Conservation (phyloP, 129 eudicot genomes). For the Ambrosia artemisiifolia region DNA sequence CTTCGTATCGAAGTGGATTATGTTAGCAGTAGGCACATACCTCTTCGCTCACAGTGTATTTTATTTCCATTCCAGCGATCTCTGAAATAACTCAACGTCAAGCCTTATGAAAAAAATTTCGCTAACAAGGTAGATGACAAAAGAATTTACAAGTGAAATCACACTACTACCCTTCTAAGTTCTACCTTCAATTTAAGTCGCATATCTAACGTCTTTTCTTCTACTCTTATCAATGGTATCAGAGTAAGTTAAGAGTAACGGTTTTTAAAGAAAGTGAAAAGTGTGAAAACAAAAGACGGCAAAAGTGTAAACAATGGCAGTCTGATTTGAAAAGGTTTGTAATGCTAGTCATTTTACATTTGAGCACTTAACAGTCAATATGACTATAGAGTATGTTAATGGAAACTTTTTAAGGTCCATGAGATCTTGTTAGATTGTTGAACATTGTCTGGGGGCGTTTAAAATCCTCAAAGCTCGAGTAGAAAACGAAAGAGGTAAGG, state of each 20-base stretch:
- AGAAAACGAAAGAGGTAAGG: not conserved
- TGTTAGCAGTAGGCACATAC: conserved; percentile 26
- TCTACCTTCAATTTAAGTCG: not conserved
- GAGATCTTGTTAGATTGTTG: no score
- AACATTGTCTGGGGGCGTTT: not conserved
- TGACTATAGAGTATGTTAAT: not conserved
- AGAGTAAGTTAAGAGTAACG: not conserved
- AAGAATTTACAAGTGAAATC: not conserved
- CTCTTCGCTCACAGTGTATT: conserved; percentile 47
- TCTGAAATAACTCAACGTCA: conserved; percentile 28
- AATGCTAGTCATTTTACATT: no score
- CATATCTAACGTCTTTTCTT: not conserved
- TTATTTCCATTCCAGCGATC: conserved; percentile 39
- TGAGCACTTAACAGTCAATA: no score
- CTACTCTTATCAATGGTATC: not conserved
- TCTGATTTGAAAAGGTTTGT: no score
- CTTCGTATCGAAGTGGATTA: not conserved
- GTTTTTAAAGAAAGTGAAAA: not conserved
- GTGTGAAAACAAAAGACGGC: not conserved
- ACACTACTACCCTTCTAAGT: not conserved
- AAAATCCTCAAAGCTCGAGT: not conserved
- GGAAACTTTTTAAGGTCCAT: not conserved
- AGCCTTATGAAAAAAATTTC: not conserved
- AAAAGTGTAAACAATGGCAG: not conserved
- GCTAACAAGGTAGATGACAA: not conserved